Evolutionary conservation across 768 basidiomycete species (phyloP).

Genomic region (Auriscalpium orientale): DNA sequence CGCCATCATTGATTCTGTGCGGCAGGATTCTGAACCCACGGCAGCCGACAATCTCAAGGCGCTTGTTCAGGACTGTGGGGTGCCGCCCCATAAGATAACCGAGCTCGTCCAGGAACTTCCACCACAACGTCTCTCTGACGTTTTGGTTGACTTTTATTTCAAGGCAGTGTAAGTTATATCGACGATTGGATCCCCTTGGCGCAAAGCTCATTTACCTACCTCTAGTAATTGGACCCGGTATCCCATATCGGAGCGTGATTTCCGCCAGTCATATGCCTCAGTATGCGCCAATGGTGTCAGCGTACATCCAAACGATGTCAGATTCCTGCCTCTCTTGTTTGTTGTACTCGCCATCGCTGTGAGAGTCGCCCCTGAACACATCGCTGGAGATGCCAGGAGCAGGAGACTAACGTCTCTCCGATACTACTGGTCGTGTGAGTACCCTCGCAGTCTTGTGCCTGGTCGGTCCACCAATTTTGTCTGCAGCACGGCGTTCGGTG

Average conservation of each 20-base stretch:
- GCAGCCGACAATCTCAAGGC: slow-evolving; percentile 80
- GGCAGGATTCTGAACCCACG: slow-evolving; percentile 34
- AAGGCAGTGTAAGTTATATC: slow-evolving; percentile 47
- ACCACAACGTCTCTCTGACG: slow-evolving; percentile 63
- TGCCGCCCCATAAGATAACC: slow-evolving; percentile 82
- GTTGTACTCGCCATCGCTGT: slow-evolving; percentile 87
- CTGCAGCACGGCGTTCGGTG: slow-evolving; percentile 73
- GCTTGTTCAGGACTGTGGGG: slow-evolving; percentile 88
- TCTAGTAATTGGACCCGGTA: slow-evolving; percentile 88
- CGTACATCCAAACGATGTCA: slow-evolving; percentile 67
- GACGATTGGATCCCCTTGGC: background rate
- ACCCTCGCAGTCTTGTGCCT: background rate
- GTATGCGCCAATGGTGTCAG: slow-evolving; percentile 55
- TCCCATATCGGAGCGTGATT: slow-evolving; percentile 80
- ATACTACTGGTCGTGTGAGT: slow-evolving; percentile 94
- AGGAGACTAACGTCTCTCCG: slow-evolving; percentile 75
- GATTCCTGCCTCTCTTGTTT: slow-evolving; percentile 87
- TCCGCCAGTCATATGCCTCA: slow-evolving; percentile 63
- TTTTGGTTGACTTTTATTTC: slow-evolving; percentile 80
- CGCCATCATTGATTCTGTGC: slow-evolving; percentile 34
- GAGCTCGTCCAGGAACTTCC: slow-evolving; percentile 88
- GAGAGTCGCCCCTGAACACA: slow-evolving; percentile 75
- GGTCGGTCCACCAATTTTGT: slow-evolving; percentile 11
- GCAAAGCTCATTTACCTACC: background rate
- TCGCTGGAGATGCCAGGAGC: slow-evolving; percentile 72